Evolutionary conservation across 345 rosid species (phyloP), one percentile per base, ranked within the genome.

Genomic region (Acer saccharum): DNA sequence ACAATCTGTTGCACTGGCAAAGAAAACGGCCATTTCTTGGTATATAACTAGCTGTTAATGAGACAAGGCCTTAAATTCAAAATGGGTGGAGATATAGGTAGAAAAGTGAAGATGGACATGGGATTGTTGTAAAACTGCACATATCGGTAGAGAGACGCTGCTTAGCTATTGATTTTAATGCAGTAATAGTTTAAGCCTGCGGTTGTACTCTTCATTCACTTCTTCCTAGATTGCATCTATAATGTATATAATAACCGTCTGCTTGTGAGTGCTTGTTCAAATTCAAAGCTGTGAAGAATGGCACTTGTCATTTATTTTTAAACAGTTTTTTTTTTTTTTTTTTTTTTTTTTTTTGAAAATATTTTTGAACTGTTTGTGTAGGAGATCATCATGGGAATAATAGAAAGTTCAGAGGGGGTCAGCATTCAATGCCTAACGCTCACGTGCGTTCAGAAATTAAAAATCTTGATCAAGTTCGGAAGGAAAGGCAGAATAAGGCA

Each of bases 401-500:
- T 66, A 82, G 88, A 44, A 86, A 83, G 62, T 87, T 84, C 35
- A 86, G 83, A 76, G 92, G 95, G n/a, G 73, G 79, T 18, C 87
- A 78, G 78, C 84, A 23, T 48, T 70, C 85, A 2, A 73, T 92
- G 67, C 94, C 94, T 69, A 91, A 96, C 71, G 91, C 97, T 39
- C 88, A 95, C 65, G 88, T 95, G 63, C 97, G 89, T 67, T 90
- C 97, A 18, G 98, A 96, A 82, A 84, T 94, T 70, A 96, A 92
- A 86, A 84, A 92, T 84, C 80, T 94, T 17, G 98, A 96, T 0
- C 99, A 96, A 73, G 92, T 96, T 62, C 89, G 99, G 7, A 96
- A 91, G 81, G 98, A 90, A 73, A 88, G 98, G 79, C 95, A 90
- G 88, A 83, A 86, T 69, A 96, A 90, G 82, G 98, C 93, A 0